A percentile compares a stretch with the other conserved stretches of the same genome.
Conservation (phyloP, 108 stramenopile species). For the Conticribra guillardii region DNA sequence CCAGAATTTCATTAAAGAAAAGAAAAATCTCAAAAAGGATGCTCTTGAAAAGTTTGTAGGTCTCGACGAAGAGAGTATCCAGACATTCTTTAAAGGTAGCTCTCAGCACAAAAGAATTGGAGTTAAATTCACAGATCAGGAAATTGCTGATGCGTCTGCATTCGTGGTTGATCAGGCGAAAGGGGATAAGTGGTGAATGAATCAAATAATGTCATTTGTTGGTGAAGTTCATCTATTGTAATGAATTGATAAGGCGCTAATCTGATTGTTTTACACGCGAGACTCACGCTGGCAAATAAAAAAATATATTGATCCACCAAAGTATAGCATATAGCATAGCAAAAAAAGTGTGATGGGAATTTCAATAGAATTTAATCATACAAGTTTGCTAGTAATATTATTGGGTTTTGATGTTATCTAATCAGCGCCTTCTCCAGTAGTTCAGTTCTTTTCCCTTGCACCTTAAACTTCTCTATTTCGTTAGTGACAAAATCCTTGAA, state of each 20-base stretch:
- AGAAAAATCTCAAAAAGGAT: conserved; percentile 43
- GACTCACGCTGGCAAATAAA: no score
- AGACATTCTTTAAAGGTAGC: conserved; percentile 19
- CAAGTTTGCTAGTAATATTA: no score
- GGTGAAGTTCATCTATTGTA: no score
- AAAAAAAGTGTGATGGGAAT: no score
- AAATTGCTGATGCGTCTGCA: conserved; percentile 28
- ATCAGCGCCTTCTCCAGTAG: no score
- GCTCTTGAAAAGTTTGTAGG: conserved; percentile 44
- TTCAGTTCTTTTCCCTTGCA: conserved; percentile 43
- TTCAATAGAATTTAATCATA: no score
- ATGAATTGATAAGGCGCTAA: no score
- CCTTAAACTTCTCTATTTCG: conserved; percentile 44
- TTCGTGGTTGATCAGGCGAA: conserved; percentile 46
- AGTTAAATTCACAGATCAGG: conserved; percentile 32
- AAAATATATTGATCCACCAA: no score
- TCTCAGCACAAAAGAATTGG: conserved; percentile 14
- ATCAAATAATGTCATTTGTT: no score
- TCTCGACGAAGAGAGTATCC: conserved; percentile 13
- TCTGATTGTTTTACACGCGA: no score
- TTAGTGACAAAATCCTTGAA: conserved; percentile 42
- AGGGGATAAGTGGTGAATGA: conserved; percentile 40
- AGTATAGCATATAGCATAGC: no score
- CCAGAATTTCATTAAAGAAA: conserved; percentile 39
- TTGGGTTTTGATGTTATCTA: no score